Base-by-base conservation (phyloP, 2,329 filamentous ascomycete species). In the Penicillium polonicum region DNA sequence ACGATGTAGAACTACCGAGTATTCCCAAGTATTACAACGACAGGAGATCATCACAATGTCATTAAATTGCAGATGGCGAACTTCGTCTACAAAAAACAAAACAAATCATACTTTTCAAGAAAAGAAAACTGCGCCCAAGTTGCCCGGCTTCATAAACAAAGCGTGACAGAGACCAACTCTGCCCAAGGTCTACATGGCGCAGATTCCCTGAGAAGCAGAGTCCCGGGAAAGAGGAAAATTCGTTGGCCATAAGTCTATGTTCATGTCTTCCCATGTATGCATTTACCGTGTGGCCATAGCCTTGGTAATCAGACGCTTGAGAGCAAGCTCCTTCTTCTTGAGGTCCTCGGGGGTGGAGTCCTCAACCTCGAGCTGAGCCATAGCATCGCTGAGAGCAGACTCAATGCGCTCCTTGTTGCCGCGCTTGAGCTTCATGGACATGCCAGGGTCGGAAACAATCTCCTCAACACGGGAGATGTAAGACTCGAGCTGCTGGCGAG, bases 371-470 rank as follows among this genome's bases (percentile, higher is more conserved):
- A 99, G 90, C 81, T 95, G 89, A 65, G 87, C 90, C 94, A 99
- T 97, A 71, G 94, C 94, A 72, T 99, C 94, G 79, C 89, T 93
- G 70, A 99, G 90, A 69, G 92, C 90, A 75, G 89, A 88, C 87
- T 99, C 94, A 68, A 99, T 97, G 89, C 96, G 97, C 82, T 97
- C 92, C 89, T 96, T 96, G 85, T 96, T 92, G 78, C 91, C 92
- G 73, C 93, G 92, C 91, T 97, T 97, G 77, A 99, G 86, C 87
- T 96, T 97, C 75, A 97, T 85, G 65, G 91, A 94, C 82, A 96
- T 89, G 45, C 89, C 91, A 60, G 94, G 94, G 84, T 99, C 94
- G 45, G 91, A 96, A 78, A 97, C 87, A 73, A 99, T 96, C 84
- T 99, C 94, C 87, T 99, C 94, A 65, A 97, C 93, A 76, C 93